phyloP scores from a whole-genome alignment of 192 early-diverging fungal genomes.

The Kickxella alabastrina region DNA sequence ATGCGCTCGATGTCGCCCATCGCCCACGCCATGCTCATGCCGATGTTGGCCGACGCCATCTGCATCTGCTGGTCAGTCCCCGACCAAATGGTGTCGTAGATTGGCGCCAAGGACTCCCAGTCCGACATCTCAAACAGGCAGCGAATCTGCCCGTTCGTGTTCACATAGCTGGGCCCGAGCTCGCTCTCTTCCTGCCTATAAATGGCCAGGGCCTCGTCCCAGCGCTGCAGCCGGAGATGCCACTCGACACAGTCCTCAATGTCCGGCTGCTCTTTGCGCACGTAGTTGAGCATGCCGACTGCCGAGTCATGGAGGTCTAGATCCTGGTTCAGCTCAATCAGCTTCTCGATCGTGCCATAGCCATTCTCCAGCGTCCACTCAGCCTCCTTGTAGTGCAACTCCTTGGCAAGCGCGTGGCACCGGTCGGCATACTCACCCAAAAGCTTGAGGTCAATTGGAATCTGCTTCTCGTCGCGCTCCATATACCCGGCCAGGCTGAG shows the following conservation, averaged over 20 bases:
- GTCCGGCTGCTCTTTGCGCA: slow-evolving; percentile 64
- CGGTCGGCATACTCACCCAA: slow-evolving; percentile 83
- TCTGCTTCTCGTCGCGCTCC: slow-evolving; percentile 92
- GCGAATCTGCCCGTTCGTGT: slow-evolving; percentile 77
- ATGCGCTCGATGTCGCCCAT: slow-evolving; percentile 82
- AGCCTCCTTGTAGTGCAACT: slow-evolving; percentile 90
- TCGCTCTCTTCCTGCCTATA: slow-evolving; percentile 70
- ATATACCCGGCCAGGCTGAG: slow-evolving; percentile 95
- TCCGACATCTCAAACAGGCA: slow-evolving; percentile 90
- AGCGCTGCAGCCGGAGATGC: slow-evolving; percentile 87
- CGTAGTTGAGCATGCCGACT: slow-evolving; percentile 85
- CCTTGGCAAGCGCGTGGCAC: slow-evolving; percentile 94
- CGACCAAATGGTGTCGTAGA: slow-evolving; percentile 72
- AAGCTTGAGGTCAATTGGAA: slow-evolving; percentile 87
- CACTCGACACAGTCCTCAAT: slow-evolving; percentile 82
- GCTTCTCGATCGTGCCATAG: slow-evolving; percentile 75
- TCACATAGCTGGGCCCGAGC: slow-evolving; percentile 31
- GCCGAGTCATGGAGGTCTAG: slow-evolving; percentile 93
- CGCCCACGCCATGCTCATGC: slow-evolving; percentile 87
- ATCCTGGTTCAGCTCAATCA: slow-evolving; percentile 90
- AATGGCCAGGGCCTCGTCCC: slow-evolving; percentile 85
- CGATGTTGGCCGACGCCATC: slow-evolving; percentile 75
- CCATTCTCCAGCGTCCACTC: slow-evolving; percentile 79
- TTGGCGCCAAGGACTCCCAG: slow-evolving; percentile 74
- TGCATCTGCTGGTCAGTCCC: slow-evolving; percentile 58